A percentile compares a stretch with the other conserved stretches of the same genome.
Evolutionary conservation across 148 eudicot genomes (phyloP).

Genomic region (Chenopodium formosanum): DNA sequence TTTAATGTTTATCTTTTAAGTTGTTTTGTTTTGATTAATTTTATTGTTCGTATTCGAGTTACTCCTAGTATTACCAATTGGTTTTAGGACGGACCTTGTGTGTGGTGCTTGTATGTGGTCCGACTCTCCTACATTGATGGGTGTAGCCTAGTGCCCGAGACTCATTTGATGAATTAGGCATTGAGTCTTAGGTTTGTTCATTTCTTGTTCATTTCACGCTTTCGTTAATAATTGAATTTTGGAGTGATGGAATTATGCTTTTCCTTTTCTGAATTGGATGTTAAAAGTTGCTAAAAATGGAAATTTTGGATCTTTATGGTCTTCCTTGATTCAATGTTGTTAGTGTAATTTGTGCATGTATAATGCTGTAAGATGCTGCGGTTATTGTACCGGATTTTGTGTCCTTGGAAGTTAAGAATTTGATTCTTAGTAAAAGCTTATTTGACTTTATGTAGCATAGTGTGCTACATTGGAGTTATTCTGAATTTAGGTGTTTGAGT

Average conservation of each 20-base stretch:
- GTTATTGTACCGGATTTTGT: background rate
- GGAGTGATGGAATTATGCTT: background rate
- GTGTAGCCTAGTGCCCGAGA: too few species aligned
- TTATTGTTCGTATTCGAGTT: too few species aligned
- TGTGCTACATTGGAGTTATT: background rate
- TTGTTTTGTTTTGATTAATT: too few species aligned
- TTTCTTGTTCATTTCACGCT: too few species aligned
- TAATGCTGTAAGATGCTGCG: background rate
- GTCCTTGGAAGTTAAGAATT: background rate
- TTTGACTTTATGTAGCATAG: background rate
- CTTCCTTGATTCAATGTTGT: background rate
- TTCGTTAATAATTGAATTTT: slow-evolving; percentile 8
- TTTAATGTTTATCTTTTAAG: background rate
- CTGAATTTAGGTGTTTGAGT: background rate
- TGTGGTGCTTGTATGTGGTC: too few species aligned
- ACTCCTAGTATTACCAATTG: too few species aligned
- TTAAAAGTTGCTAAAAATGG: background rate
- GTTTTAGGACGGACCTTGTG: too few species aligned
- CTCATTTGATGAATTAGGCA: too few species aligned
- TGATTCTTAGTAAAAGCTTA: background rate
- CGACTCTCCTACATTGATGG: too few species aligned
- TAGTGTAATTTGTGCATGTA: slow-evolving; percentile 8
- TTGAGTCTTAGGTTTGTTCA: background rate
- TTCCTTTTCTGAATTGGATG: background rate
- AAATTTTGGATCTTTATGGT: background rate